Base-by-base conservation (phyloP, 106 monocot genomes). In the Ottelia alismoides region DNA sequence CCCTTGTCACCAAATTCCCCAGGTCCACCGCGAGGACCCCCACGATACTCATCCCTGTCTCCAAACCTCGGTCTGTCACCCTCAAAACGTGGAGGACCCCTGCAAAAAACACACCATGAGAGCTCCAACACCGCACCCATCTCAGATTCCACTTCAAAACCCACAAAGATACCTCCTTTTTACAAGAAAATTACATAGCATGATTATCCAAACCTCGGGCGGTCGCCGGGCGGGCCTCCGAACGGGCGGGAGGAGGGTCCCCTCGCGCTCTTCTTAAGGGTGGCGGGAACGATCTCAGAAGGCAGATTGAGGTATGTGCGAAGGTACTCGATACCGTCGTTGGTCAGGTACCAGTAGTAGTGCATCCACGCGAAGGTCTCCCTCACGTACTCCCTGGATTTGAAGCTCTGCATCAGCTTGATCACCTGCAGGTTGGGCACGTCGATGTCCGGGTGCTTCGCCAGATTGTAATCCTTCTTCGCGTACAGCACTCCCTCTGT, bases 361-460 rank as follows among this genome's bases (percentile, higher is more conserved):
- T 75, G 67, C 75, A 71, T 71, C 80, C 80, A 80, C 0, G 71
- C 75, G 25, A 80, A 80, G 20, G 80, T 80, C 55, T 75, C 80
- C 30, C 64, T 65, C 25, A 80, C 80, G 30, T 63, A 76, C 66
- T 75, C 76, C 51, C 40, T 55, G 0, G 76, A 81, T 21, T 76
- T 75, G 72, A 81, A 81, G 56, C 80, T 75, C 67, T 81, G 75
- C 80, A 81, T 81, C 26, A 76, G 26, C 63, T 81, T 81, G 52
- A 72, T 76, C 25, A 81, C 76, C 51, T 81, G 72, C 51, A 81
- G 61, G 57, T 81, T 76, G 1, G 81, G 72, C 45, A 81, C 76
- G 29, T 76, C 72, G 44, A 80, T 60, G 21, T 55, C 23, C 27
- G 71, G 74, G 58, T 80, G 74, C 68, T 75, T 76, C 51, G 66